phyloP scores from a whole-genome alignment of 306 rosid genomes.

The Cyclanthera cordifolia region DNA sequence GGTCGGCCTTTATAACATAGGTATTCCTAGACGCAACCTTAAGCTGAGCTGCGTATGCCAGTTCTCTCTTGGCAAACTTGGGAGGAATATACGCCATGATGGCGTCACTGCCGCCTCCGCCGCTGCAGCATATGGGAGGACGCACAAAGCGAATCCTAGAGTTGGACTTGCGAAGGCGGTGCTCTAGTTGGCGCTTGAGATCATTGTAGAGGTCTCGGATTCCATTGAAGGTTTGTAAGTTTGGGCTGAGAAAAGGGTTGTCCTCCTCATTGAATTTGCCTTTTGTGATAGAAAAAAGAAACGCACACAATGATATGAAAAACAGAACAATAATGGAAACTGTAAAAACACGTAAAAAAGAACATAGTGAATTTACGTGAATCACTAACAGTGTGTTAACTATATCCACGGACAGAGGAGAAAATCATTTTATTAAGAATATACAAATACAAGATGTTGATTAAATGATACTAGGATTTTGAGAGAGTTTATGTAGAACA shows the following conservation, averaged over 20 bases:
- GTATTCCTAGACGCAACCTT: conserved; percentile 48
- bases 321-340: too few relatives aligned
- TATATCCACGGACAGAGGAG: too few relatives aligned
- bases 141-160: conserved; percentile 36
- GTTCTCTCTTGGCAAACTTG: conserved; percentile 12
- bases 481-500: too few relatives aligned
- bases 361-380: too few relatives aligned
- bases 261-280: conserved; percentile 21
- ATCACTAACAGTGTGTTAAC: too few relatives aligned
- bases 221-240: conserved; percentile 21
- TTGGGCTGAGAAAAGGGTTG: conserved; percentile 41
- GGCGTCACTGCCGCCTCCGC: not conserved
- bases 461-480: too few relatives aligned
- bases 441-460: too few relatives aligned
- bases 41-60: conserved; percentile 38
- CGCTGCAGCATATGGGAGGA: conserved; percentile 22
- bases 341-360: too few relatives aligned
- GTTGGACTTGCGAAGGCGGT: conserved; percentile 31
- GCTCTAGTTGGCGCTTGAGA: conserved; percentile 34
- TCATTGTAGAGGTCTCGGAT: conserved; percentile 31
- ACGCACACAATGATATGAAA: too few relatives aligned
- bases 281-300: too few relatives aligned
- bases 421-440: too few relatives aligned
- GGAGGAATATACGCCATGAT: conserved; percentile 21
- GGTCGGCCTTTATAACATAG: conserved; percentile 28